Conservation (phyloP, 2,329 filamentous ascomycete species). For the Alternaria dauci region DNA sequence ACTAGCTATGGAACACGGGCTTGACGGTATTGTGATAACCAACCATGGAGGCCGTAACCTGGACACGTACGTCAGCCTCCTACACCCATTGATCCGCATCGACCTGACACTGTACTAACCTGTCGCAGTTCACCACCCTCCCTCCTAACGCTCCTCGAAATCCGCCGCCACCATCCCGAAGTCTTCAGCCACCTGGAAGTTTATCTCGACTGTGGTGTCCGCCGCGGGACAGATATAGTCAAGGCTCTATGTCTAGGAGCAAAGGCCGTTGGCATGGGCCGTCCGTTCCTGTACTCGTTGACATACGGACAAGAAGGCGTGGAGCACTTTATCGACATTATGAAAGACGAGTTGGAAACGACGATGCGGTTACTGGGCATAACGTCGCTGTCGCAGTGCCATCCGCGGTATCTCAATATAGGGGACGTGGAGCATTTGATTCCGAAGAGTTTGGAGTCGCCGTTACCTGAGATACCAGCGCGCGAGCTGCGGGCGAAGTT, state of each 20-base stretch:
- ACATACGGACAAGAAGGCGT: conserved; percentile 66
- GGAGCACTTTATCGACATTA: conserved; percentile 44
- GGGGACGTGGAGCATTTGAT: conserved; percentile 34
- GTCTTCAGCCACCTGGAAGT: conserved; percentile 69
- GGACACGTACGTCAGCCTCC: not conserved
- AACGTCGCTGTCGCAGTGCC: conserved; percentile 64
- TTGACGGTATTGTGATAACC: not conserved
- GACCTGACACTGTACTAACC: not conserved
- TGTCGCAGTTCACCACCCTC: conserved; percentile 32
- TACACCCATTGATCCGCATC: not conserved
- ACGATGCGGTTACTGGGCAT: conserved; percentile 70
- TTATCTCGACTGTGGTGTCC: conserved; percentile 70
- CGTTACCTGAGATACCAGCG: not conserved
- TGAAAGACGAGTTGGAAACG: conserved; percentile 30
- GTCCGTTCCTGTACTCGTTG: conserved; percentile 67
- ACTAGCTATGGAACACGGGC: conserved; percentile 16
- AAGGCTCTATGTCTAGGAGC: conserved; percentile 56
- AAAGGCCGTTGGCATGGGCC: conserved; percentile 67
- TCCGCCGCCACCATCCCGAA: conserved; percentile 67
- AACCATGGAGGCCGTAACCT: not conserved
- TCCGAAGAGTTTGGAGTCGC: not conserved
- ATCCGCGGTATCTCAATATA: conserved; percentile 65
- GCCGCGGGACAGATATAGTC: conserved; percentile 71
- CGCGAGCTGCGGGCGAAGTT: not conserved
- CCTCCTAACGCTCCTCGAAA: conserved; percentile 68